Evolutionary conservation across 2,329 filamentous ascomycete genomes (phyloP), one percentile per base, ranked within the genome.

Genomic region (Aureobasidium sp.): DNA sequence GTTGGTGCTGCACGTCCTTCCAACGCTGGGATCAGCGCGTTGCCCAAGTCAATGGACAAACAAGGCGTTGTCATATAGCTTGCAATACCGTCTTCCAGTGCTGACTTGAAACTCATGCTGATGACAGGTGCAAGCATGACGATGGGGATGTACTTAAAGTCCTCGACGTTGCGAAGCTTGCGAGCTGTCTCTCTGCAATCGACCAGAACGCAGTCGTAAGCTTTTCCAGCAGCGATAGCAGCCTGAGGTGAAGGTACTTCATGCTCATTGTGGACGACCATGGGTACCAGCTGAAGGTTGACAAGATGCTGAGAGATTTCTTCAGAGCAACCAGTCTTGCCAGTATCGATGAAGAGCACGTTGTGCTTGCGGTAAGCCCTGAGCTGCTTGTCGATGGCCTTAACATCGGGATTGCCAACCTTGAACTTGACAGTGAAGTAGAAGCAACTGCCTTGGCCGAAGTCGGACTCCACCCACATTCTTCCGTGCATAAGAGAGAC

Each of bases 11-110:
- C 92, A 59, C 93, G 84, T 69, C 95, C 95, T 76, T 97, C 94
- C 27, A 99, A 80, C 3, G 94, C 94, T 7, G 94, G 94, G 20
- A 97, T 89, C 84, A 99, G 92, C 67, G 92, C 93, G 70, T 97
- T 97, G 64, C 91, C 92, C 63, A 99, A 80, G 74, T 99, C 94
- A 65, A 97, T 96, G 5, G 93, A 85, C 70, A 93, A 84, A 76
- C 94, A 97, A 9, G 94, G 94, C 17, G 91, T 96, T 1, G 94
- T 97, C 91, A 97, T 97, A 76, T 97, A 97, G 56, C 92, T 97
- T n/a, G 92, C 95, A 68, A 99, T 96, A 65, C 94, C 93, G 66
- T 97, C 83, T 73, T 97, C 94, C 64, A 97, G 79, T 63, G 93
- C 94, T 3, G 91, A 94, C 78, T 96, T 96, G 68, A 99, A 82